Percentiles rank a stretch among this genome's conserved stretches.
Conservation (phyloP, 768 basidiomycete genomes). For the Boletellus ananiceps region DNA sequence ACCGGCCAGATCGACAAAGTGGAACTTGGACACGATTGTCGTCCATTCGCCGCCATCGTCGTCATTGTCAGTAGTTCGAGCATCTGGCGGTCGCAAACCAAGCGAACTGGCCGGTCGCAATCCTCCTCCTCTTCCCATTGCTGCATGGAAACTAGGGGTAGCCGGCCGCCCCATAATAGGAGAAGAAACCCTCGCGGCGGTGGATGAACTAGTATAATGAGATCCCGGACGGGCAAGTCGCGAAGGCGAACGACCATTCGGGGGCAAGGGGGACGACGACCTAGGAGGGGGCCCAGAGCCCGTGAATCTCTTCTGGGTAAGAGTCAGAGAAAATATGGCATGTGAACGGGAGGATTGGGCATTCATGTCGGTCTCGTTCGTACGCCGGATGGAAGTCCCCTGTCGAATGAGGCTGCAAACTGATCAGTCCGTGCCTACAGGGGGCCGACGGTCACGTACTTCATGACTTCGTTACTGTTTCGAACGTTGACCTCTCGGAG, state of each 20-base stretch:
- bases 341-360: conserved; percentile 97
- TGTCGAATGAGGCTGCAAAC: conserved; percentile 73
- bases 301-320: conserved; percentile 84
- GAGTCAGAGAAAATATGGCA: conserved; percentile 95
- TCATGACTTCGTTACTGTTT: conserved; percentile 86
- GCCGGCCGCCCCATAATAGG: conserved; percentile 74
- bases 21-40: conserved; percentile 91
- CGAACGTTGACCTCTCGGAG: conserved; percentile 88
- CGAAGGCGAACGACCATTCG: conserved; percentile 69
- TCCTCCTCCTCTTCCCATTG: conserved; percentile 64
- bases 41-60: conserved; percentile 80
- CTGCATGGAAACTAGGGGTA: conserved; percentile 74
- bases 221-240: conserved; percentile 82
- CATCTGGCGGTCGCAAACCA: conserved; percentile 59
- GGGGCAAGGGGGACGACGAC: conserved; percentile 73
- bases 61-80: conserved; percentile 37
- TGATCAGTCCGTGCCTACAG: conserved; percentile 18
- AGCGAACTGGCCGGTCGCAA: conserved; percentile 77
- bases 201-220: conserved; percentile 46
- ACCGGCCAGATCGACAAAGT: conserved; percentile 97
- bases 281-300: conserved; percentile 68
- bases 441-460: conserved; percentile 44
- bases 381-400: conserved; percentile 86
- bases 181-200: conserved; percentile 52
- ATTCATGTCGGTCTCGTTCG: conserved; percentile 98